Base-by-base conservation (phyloP, 331 rosid species). In the Stylosanthes scabra region DNA sequence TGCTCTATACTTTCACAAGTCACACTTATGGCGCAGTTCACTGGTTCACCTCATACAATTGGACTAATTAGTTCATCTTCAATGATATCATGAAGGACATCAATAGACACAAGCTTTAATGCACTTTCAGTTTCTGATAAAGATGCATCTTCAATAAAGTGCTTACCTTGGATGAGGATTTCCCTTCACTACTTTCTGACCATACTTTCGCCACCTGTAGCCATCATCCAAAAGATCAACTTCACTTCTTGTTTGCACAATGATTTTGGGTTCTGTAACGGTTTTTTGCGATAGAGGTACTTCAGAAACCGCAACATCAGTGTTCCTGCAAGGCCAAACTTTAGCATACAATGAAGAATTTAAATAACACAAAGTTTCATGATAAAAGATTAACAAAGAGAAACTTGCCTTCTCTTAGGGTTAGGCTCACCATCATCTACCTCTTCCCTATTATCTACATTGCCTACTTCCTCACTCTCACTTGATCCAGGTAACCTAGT, bases 171-270 rank as follows among this genome's bases (percentile, higher is more conserved):
- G 99, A 79, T 95, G 90, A 82, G 97, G 97, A 76, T 95, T 95
- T 70, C 99, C 99, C 81, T 95, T 95, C 45, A 95, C 99, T 73
- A 95, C 95, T 83, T 95, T 95, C 77, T 95, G 99, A 37, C 99
- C 99, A 62, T 92, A 95, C 84, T 95, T 95, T 73, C 99, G 88
- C 99, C 99, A 95, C 63, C 97, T 87, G 70, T 90, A 95, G 44
- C 99, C 99, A 74, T 95, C 99, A 86, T 95, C 97, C 63, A 95
- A 77, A 76, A 95, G 99, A 87, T 95, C 98, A 65, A 95, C 97
- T 83, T 87, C 97, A 39, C 97, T 95, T 84, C 93, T 82, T 46
- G 99, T 95, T 82, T 92, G 99, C 72, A 95, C 97, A 71, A 95
- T 92, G 75, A 95, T 92, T 87, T 95, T 95, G 78, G 99, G 86